Conservation (phyloP, 441 rosid genomes). For the Arabidopsis hybrid region DNA sequence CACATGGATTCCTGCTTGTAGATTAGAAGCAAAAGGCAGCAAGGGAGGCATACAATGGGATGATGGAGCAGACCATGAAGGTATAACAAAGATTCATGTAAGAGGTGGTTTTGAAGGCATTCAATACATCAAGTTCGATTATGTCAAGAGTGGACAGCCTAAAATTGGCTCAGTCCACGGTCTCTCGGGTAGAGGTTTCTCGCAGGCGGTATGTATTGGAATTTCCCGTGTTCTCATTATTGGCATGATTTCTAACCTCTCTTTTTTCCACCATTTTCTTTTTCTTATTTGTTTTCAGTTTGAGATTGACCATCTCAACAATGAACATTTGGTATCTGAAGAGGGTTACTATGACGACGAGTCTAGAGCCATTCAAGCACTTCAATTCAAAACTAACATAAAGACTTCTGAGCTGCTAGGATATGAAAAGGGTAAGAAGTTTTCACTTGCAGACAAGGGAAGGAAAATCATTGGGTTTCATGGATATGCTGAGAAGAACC, state of each 20-base stretch:
- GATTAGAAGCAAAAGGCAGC: not conserved
- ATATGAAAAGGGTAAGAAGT: not conserved
- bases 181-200: not conserved
- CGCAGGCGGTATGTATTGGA: not conserved
- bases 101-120: not conserved
- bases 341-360: not conserved
- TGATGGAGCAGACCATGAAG: constrained; percentile 1
- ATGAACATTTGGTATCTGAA: not conserved
- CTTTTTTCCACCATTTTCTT: not conserved
- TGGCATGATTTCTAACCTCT: not conserved
- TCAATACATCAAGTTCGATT: not conserved
- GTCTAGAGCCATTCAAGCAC: not conserved
- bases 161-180: not conserved
- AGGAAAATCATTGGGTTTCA: not conserved
- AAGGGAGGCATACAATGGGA: not conserved
- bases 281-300: not conserved
- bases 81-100: not conserved
- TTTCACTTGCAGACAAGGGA: not conserved
- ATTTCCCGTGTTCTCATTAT: not conserved
- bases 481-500: not conserved
- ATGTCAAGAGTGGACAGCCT: not conserved
- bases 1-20: not conserved
- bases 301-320: not conserved
- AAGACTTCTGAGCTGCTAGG: not conserved
- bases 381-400: not conserved